Percentiles rank a stretch among this genome's conserved stretches.
Conservation (phyloP, 2,329 filamentous ascomycete species). For the Arthrinium puccinioides region DNA sequence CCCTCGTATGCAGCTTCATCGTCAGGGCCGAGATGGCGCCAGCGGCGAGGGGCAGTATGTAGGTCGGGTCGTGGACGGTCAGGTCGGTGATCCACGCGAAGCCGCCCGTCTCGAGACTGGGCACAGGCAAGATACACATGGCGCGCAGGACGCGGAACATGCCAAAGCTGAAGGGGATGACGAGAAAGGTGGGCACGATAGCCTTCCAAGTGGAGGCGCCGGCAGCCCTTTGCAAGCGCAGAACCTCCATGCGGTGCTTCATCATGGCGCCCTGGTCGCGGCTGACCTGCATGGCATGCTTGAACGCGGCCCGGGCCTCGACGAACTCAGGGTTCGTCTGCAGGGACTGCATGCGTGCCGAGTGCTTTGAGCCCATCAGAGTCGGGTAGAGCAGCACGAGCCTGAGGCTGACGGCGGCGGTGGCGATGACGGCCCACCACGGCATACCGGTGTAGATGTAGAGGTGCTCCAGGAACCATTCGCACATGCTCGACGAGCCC, state of each 20-base stretch:
- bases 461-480: constrained; percentile 74
- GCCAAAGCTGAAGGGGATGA: constrained; percentile 67
- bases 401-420: constrained; percentile 59
- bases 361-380: constrained; percentile 52
- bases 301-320: constrained; percentile 42
- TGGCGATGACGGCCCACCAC: constrained; percentile 73
- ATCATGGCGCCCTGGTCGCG: constrained; percentile 40
- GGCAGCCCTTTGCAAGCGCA: constrained; percentile 40
- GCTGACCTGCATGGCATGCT: constrained; percentile 25
- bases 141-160: constrained; percentile 69
- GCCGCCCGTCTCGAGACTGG: constrained; percentile 64
- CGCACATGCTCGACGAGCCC: constrained; percentile 66
- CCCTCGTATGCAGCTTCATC: constrained; percentile 14
- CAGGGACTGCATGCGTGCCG: constrained; percentile 55
- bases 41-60: constrained; percentile 60
- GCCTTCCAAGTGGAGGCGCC: constrained; percentile 46
- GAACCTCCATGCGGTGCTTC: constrained; percentile 38
- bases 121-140: constrained; percentile 75
- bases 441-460: constrained; percentile 70
- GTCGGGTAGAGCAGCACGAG: constrained; percentile 58
- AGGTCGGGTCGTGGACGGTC: constrained; percentile 69
- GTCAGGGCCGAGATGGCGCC: constrained; percentile 49
- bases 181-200: constrained; percentile 49
- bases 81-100: constrained; percentile 75
- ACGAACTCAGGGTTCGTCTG: constrained; percentile 46